Evolutionary conservation across 2,329 filamentous ascomycete species (phyloP).

Genomic region (Exophiala dermatitidis): DNA sequence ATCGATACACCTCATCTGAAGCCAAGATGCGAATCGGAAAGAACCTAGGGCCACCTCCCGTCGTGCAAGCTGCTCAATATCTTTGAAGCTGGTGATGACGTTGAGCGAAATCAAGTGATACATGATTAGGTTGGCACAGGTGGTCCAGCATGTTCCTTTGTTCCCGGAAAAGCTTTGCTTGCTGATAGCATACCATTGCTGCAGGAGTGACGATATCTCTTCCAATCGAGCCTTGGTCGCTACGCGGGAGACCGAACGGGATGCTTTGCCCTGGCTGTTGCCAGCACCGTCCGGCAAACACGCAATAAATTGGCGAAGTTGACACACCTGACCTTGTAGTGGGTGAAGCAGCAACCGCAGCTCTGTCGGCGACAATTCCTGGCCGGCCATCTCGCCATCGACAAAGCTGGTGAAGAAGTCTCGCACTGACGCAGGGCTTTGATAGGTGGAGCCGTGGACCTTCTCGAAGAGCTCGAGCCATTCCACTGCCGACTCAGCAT

Average conservation of each 20-base stretch:
- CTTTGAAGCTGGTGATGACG: conserved; percentile 58
- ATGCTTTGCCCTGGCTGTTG: conserved; percentile 29
- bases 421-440: conserved; percentile 44
- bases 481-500: conserved; percentile 49
- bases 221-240: conserved; percentile 56
- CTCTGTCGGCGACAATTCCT: conserved; percentile 47
- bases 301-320: conserved; percentile 57
- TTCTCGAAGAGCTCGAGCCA: conserved; percentile 57
- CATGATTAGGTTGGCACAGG: conserved; percentile 59
- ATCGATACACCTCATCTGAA: conserved; percentile 56
- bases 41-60: conserved; percentile 52
- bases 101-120: conserved; percentile 67
- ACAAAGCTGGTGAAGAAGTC: conserved; percentile 63
- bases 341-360: conserved; percentile 63
- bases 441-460: conserved; percentile 47
- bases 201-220: conserved; percentile 57
- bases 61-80: conserved; percentile 60
- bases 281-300: conserved; percentile 52
- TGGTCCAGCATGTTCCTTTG: conserved; percentile 49
- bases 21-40: conserved; percentile 49
- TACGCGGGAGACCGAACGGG: conserved; percentile 49
- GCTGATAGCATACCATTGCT: conserved; percentile 62
- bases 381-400: conserved; percentile 52
- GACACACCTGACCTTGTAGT: conserved; percentile 57
- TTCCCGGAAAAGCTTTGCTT: conserved; percentile 50